Conservation (phyloP, 768 basidiomycete species). For the Obba rivulosa region DNA sequence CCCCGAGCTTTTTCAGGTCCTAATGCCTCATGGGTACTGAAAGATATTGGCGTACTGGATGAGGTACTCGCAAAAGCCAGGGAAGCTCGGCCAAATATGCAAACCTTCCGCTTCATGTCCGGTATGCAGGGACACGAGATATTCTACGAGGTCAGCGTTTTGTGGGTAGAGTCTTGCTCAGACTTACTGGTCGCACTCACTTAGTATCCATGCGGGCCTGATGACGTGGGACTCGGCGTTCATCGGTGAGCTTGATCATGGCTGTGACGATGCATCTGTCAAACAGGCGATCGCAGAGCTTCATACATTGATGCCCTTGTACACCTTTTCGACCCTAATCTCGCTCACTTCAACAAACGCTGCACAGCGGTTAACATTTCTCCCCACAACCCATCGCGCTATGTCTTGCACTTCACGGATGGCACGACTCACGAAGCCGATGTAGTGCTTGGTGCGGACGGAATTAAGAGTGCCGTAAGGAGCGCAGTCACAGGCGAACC, state of each 20-base stretch:
- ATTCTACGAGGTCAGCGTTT: slow-evolving; percentile 35
- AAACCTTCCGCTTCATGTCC: slow-evolving; percentile 37
- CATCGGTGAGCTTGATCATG: slow-evolving; percentile 35
- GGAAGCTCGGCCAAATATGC: slow-evolving; percentile 24
- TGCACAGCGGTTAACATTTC: slow-evolving; percentile 22
- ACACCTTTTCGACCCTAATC: slow-evolving; percentile 34
- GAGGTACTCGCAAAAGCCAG: slow-evolving; percentile 33
- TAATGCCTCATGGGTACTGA: slow-evolving; percentile 42
- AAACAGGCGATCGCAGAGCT: slow-evolving; percentile 28
- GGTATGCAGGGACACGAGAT: slow-evolving; percentile 37
- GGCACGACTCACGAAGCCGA: slow-evolving; percentile 41
- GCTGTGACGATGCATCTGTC: no score
- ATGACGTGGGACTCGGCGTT: slow-evolving; percentile 38
- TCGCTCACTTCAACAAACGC: slow-evolving; percentile 47
- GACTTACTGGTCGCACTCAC: background rate
- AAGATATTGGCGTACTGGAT: slow-evolving; percentile 39
- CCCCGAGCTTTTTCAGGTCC: slow-evolving; percentile 29
- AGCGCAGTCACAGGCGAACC: slow-evolving; percentile 28
- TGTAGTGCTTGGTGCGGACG: slow-evolving; percentile 40
- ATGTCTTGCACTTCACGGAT: slow-evolving; percentile 41
- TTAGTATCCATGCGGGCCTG: slow-evolving; percentile 28
- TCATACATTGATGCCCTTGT: slow-evolving; percentile 46
- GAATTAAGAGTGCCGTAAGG: slow-evolving; percentile 33
- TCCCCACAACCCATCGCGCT: slow-evolving; percentile 14
- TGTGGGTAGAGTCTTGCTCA: no score